Conservation (phyloP, 148 eudicot species). For the Diospyros kaki region DNA sequence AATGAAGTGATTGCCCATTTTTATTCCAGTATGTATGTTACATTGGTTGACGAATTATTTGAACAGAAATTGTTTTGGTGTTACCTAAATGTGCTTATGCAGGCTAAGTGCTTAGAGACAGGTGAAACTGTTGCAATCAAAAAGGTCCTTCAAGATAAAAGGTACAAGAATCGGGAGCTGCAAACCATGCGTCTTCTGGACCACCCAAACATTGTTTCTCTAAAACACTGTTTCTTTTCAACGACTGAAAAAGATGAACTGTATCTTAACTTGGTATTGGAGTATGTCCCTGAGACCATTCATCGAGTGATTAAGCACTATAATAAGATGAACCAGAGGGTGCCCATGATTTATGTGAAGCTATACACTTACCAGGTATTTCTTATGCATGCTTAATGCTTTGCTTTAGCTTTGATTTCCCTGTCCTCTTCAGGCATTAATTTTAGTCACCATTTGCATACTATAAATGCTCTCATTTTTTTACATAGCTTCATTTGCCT, state of each 20-base stretch:
- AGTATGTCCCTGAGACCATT: slow-evolving; percentile 80
- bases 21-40: not conserved
- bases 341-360: slow-evolving; percentile 77
- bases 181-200: slow-evolving; percentile 78
- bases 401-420: not conserved
- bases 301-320: slow-evolving; percentile 68
- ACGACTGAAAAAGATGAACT: slow-evolving; percentile 71
- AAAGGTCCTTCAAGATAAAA: slow-evolving; percentile 74
- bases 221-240: slow-evolving; percentile 86
- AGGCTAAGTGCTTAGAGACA: slow-evolving; percentile 77
- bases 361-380: slow-evolving; percentile 70
- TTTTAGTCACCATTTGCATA: not conserved
- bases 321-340: slow-evolving; percentile 67
- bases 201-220: slow-evolving; percentile 67
- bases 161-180: slow-evolving; percentile 31
- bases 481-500: slow-evolving; percentile 2
- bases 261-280: slow-evolving; percentile 66
- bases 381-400: not conserved
- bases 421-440: not conserved
- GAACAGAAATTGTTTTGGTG: not conserved
- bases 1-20: not conserved
- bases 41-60: not conserved
- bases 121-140: slow-evolving; percentile 64
- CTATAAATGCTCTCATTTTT: not conserved
- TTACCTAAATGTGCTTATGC: slow-evolving; percentile 9